Percentiles rank a stretch among this genome's conserved stretches.
Evolutionary conservation across 176 grass and related monocot genomes (phyloP).

Genomic region (Luzula sylvatica): DNA sequence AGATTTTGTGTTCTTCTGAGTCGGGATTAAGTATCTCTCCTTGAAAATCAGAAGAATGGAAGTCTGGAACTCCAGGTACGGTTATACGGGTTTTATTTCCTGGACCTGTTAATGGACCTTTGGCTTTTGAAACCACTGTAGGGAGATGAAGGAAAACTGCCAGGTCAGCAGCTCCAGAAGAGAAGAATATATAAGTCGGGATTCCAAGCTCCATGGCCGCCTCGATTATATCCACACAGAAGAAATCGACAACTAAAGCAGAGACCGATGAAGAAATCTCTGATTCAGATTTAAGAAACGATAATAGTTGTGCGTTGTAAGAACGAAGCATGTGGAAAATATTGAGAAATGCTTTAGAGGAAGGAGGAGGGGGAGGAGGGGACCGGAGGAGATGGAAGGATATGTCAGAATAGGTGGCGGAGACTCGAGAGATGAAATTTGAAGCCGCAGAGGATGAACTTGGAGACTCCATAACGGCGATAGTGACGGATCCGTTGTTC

Average conservation of each 20-base stretch:
- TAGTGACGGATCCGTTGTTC: constrained; percentile 17
- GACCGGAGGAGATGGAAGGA: constrained; percentile 31
- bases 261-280: constrained; percentile 16
- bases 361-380: constrained; percentile 11
- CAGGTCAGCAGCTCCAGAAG: constrained; percentile 25
- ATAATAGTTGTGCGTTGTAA: constrained; percentile 9
- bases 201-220: constrained; percentile 12
- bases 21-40: constrained; percentile 14
- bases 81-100: constrained; percentile 21
- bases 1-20: neutral
- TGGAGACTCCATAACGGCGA: constrained; percentile 31
- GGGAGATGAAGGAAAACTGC: constrained; percentile 34
- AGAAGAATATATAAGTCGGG: constrained; percentile 44
- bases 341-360: neutral
- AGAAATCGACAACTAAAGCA: constrained; percentile 43
- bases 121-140: constrained; percentile 4
- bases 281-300: constrained; percentile 22
- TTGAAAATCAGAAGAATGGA: constrained; percentile 32
- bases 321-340: constrained; percentile 28
- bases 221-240: constrained; percentile 34
- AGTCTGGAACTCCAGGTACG: constrained; percentile 34
- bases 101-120: constrained; percentile 18
- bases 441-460: constrained; percentile 13
- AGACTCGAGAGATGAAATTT: neutral
- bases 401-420: constrained; percentile 22